A percentile compares a stretch with the other conserved stretches of the same genome.
Evolutionary conservation across 2,329 filamentous ascomycete genomes (phyloP).

Genomic region (Didymella pinodella): DNA sequence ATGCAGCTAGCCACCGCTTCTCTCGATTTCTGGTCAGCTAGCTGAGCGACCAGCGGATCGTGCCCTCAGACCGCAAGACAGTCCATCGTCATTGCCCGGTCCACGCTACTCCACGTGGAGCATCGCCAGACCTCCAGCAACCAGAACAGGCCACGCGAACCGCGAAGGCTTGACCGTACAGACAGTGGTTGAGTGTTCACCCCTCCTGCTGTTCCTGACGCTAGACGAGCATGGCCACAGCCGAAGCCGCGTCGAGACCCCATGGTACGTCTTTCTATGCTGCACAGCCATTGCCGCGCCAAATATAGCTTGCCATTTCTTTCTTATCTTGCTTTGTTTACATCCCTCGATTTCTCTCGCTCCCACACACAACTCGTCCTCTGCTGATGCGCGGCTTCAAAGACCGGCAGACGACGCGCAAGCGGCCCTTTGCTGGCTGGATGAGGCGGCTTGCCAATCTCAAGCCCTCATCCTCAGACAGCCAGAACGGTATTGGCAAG

Average conservation of each 20-base stretch:
- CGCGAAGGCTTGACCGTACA: background rate
- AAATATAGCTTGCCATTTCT: constrained; percentile 9
- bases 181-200: background rate
- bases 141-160: constrained; percentile 17
- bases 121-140: constrained; percentile 12
- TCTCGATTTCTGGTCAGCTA: background rate
- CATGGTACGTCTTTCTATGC: constrained; percentile 51
- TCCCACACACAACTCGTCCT: constrained; percentile 5
- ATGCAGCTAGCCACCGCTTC: constrained; percentile 5
- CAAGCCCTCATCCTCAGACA: constrained; percentile 75
- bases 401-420: constrained; percentile 71
- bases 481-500: constrained; percentile 52
- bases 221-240: constrained; percentile 52
- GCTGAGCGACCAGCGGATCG: constrained; percentile 14
- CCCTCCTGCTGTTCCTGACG: constrained; percentile 16
- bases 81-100: constrained; percentile 31
- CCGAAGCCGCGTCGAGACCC: constrained; percentile 54
- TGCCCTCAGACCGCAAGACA: constrained; percentile 11
- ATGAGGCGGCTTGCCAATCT: constrained; percentile 92
- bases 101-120: constrained; percentile 31
- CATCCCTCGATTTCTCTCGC: constrained; percentile 1
- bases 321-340: constrained; percentile 6
- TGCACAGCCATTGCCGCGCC: constrained; percentile 35
- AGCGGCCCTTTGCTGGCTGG: constrained; percentile 89
- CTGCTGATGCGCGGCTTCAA: constrained; percentile 33